A percentile compares a stretch with the other conserved stretches of the same genome.
phyloP scores from a whole-genome alignment of 2,329 filamentous ascomycete species.

The Penicillium polonicum region DNA sequence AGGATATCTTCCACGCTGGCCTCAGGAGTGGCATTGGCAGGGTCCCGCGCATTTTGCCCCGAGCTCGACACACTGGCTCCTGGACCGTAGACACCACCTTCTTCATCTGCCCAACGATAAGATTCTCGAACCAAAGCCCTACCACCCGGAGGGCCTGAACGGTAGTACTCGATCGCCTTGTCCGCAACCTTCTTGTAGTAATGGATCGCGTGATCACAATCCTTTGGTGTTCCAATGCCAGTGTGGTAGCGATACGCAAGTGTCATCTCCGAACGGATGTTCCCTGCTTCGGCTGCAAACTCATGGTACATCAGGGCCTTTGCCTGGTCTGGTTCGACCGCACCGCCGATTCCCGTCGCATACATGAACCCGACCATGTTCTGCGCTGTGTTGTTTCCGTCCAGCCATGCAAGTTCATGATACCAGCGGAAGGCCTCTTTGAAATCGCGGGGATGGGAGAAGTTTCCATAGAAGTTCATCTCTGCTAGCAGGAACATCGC shows the following conservation, averaged over 20 bases:
- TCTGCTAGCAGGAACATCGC: slow-evolving; percentile 87
- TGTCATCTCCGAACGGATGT: slow-evolving; percentile 89
- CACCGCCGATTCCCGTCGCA: slow-evolving; percentile 82
- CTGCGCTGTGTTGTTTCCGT: slow-evolving; percentile 88
- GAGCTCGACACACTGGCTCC: slow-evolving; percentile 89
- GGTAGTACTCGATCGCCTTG: slow-evolving; percentile 84
- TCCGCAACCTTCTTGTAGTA: slow-evolving; percentile 94
- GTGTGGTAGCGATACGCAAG: slow-evolving; percentile 80
- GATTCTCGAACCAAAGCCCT: slow-evolving; percentile 73
- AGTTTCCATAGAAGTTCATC: slow-evolving; percentile 97
- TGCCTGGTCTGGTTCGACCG: slow-evolving; percentile 81
- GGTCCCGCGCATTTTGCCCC: slow-evolving; percentile 74
- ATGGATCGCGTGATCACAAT: slow-evolving; percentile 78
- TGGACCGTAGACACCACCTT: slow-evolving; percentile 90
- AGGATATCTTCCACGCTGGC: slow-evolving; percentile 90
- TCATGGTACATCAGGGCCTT: slow-evolving; percentile 92
- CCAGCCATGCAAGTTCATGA: slow-evolving; percentile 67
- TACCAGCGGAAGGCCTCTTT: slow-evolving; percentile 78
- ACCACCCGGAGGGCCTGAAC: slow-evolving; percentile 86
- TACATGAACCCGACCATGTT: slow-evolving; percentile 97
- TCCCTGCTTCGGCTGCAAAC: slow-evolving; percentile 80
- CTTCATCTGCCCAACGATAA: slow-evolving; percentile 84
- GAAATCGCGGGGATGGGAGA: slow-evolving; percentile 80
- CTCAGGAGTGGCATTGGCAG: slow-evolving; percentile 74
- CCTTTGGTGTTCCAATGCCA: slow-evolving; percentile 80